Conservation (phyloP, 2,329 filamentous ascomycete species). For the Ascochyta koolunga region DNA sequence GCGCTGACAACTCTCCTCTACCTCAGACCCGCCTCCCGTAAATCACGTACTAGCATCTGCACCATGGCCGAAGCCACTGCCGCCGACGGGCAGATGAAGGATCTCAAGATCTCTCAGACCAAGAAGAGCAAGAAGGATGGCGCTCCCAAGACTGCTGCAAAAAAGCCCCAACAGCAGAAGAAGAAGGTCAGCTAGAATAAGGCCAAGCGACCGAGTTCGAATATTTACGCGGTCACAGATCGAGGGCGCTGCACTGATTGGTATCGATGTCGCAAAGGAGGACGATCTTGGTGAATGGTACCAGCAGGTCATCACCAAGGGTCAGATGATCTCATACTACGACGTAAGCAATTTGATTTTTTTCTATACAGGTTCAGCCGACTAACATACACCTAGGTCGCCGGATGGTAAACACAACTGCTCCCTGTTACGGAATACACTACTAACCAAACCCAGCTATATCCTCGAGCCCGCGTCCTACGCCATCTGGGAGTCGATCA, state of each 20-base stretch:
- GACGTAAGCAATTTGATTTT: constrained; percentile 72
- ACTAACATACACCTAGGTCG: constrained; percentile 26
- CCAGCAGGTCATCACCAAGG: constrained; percentile 95
- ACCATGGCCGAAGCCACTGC: constrained; percentile 44
- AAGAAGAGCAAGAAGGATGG: constrained; percentile 48
- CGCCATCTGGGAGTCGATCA: constrained; percentile 72
- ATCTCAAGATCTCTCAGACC: constrained; percentile 48
- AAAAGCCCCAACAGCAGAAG: constrained; percentile 56
- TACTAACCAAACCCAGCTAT: constrained; percentile 58
- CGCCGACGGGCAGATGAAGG: constrained; percentile 54
- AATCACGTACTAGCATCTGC: neutral
- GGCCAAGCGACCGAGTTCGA: neutral
- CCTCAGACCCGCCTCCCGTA: neutral
- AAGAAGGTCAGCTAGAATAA: constrained; percentile 49
- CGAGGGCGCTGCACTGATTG: constrained; percentile 72
- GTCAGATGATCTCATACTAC: constrained; percentile 97
- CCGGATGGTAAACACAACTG: constrained; percentile 30
- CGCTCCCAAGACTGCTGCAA: constrained; percentile 37
- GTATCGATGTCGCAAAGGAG: constrained; percentile 84
- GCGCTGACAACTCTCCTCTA: constrained; percentile 15
- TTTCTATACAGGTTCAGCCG: neutral
- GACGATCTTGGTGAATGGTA: constrained; percentile 95
- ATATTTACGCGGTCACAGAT: constrained; percentile 48
- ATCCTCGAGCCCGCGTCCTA: constrained; percentile 74
- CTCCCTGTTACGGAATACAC: neutral